Percentiles rank a stretch among this genome's conserved stretches.
Evolutionary conservation across 2,329 filamentous ascomycete species (phyloP).

Genomic region (Diplodia sapinea): DNA sequence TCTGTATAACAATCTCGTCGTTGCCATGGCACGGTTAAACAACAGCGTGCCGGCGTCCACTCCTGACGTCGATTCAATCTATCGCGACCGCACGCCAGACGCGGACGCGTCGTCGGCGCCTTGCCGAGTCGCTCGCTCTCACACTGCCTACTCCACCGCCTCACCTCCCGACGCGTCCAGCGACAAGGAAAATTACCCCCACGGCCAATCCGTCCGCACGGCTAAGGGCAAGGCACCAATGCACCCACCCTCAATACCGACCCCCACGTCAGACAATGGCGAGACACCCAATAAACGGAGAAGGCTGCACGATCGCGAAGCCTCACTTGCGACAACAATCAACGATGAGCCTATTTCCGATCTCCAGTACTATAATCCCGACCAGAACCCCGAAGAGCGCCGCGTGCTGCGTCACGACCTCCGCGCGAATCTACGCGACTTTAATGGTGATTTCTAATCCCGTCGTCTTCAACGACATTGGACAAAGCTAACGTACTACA

Average conservation of each 20-base stretch:
- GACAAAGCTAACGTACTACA: constrained; percentile 43
- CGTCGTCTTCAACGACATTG: background rate
- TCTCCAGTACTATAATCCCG: constrained; percentile 71
- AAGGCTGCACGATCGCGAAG: constrained; percentile 48
- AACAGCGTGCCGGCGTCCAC: constrained; percentile 41
- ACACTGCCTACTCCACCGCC: constrained; percentile 6
- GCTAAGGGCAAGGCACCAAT: constrained; percentile 52
- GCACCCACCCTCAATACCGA: constrained; percentile 41
- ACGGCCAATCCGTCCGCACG: constrained; percentile 34
- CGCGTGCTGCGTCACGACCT: constrained; percentile 72
- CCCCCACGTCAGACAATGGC: constrained; percentile 47
- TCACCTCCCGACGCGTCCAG: constrained; percentile 41
- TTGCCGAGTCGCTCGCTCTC: constrained; percentile 2
- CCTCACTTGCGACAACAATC: constrained; percentile 23
- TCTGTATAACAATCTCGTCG: background rate
- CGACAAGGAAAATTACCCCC: constrained; percentile 54
- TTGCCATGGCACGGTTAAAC: constrained; percentile 47
- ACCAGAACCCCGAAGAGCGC: constrained; percentile 77
- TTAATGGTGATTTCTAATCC: constrained; percentile 59
- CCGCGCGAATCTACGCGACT: constrained; percentile 67
- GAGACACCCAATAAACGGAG: constrained; percentile 51
- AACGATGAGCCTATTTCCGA: constrained; percentile 30
- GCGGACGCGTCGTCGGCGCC: constrained; percentile 10
- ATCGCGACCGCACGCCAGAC: constrained; percentile 45
- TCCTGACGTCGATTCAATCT: constrained; percentile 43